Percentiles rank a stretch among this genome's conserved stretches.
Conservation (phyloP, 768 basidiomycete genomes). For the Pleurotus ostreatus region DNA sequence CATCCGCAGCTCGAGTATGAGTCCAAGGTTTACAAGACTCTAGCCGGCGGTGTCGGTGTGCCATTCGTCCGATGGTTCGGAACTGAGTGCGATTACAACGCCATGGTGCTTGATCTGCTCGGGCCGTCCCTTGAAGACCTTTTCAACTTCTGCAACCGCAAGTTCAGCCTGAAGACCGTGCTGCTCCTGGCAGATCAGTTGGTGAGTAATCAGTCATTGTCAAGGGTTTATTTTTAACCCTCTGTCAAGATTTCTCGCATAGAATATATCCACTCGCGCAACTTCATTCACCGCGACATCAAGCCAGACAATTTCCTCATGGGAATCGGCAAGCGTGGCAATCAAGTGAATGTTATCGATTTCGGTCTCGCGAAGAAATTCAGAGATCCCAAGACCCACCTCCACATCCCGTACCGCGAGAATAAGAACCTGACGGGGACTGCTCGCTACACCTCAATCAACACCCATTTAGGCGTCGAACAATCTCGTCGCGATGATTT, state of each 20-base stretch:
- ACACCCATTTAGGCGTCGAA: conserved; percentile 97
- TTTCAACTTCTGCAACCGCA: conserved; percentile 96
- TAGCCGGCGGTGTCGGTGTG: conserved; percentile 97
- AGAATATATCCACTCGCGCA: conserved; percentile 99
- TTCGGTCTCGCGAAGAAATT: conserved; percentile 99
- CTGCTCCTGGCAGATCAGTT: conserved; percentile 95
- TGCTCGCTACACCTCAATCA: conserved; percentile 98
- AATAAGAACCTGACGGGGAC: conserved; percentile 99
- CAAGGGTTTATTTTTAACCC: conserved; percentile 15
- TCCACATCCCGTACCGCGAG: conserved; percentile 99
- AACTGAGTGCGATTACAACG: conserved; percentile 98
- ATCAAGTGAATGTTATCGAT: conserved; percentile 98
- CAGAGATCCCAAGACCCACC: conserved; percentile 98
- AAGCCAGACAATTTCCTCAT: conserved; percentile 99
- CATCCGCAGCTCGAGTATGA: conserved; percentile 99
- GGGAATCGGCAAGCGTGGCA: conserved; percentile 99
- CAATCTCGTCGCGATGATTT: conserved; percentile 97
- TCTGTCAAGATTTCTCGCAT: conserved; percentile 84
- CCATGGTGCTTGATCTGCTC: conserved; percentile 97
- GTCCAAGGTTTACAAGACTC: conserved; percentile 92
- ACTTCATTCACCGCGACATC: conserved; percentile 97
- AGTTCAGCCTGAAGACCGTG: conserved; percentile 96
- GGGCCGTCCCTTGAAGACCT: conserved; percentile 89
- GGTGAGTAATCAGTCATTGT: conserved; percentile 43
- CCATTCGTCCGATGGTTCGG: conserved; percentile 97